These are phyloP conservation scores for Leccinum griseonigrum DNA, from an alignment of 1,284 basidiomycete genomes.

Conservation along the genomic window DNA sequence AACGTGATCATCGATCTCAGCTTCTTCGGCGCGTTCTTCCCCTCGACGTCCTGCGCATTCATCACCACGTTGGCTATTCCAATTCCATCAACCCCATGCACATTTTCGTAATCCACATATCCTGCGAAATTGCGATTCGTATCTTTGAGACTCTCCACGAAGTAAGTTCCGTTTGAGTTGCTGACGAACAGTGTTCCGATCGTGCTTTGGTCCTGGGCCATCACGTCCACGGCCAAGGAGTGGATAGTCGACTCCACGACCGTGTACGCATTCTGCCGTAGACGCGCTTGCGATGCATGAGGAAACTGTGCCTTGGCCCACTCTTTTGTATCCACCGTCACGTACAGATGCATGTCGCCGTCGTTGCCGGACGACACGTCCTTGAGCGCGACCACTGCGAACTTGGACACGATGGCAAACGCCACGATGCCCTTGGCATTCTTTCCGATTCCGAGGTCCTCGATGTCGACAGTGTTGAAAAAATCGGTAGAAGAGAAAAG, in stretches of 20 bases:
- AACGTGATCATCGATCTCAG: conserved; percentile 83
- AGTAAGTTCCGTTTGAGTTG: conserved; percentile 93
- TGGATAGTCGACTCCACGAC: conserved; percentile 92
- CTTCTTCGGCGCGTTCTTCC: conserved; percentile 60
- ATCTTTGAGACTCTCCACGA: conserved; percentile 87
- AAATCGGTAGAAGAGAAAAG: conserved; percentile 84
- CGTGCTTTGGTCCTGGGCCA: conserved; percentile 67
- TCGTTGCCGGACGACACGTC: conserved; percentile 50
- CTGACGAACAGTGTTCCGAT: conserved; percentile 93
- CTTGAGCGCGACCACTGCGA: conserved; percentile 83
- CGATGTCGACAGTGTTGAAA: conserved; percentile 62
- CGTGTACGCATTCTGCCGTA: conserved; percentile 92
- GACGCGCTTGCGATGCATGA: conserved; percentile 73
- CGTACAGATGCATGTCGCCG: conserved; percentile 82
- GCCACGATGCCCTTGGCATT: conserved; percentile 84
- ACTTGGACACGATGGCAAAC: conserved; percentile 88
- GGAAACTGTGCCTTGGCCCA: conserved; percentile 89
- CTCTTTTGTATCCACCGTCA: conserved; percentile 74
- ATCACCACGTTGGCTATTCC: conserved; percentile 86
- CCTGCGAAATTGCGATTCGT: conserved; percentile 89
- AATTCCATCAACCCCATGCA: conserved; percentile 92
- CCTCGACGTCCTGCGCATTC: conserved; percentile 82
- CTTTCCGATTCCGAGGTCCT: conserved; percentile 84
- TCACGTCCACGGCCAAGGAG: conserved; percentile 92
- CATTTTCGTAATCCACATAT: conserved; percentile 91